Evolutionary conservation across 2,329 filamentous ascomycete genomes (phyloP), one percentile per base, ranked within the genome.

Genomic region (Xylariomycetidae sp.): DNA sequence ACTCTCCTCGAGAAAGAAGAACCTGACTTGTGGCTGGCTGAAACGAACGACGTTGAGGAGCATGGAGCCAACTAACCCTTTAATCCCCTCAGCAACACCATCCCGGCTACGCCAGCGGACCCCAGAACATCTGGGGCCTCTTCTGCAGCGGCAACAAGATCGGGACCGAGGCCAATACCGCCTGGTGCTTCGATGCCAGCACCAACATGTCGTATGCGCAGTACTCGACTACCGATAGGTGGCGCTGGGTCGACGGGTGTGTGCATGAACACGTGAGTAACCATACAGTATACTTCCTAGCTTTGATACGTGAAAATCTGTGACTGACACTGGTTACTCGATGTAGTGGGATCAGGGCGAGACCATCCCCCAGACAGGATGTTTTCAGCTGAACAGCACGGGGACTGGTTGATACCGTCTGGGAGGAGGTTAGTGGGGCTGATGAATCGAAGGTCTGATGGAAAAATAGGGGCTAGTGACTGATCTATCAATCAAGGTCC

Each of bases 171-270:
- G 14, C 38, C 14, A 51, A 33, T 39, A 61, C 58, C 1, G 37
- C 33, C 6, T 63, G 58, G 59, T 63, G 58, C 40, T 62, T 63
- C 35, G 58, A 61, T 33, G 53, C 57, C 14, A 51, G 49, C 42
- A 61, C 58, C 14, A 62, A 61, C 45, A 64, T 64, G 61, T 62
- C 59, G 30, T 64, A 62, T 29, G 61, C 61, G 3, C 47, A 41
- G 37, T 64, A 64, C 45, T 56, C 54, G 18, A 56, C 49, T 2
- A 55, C 50, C 3, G 61, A 64, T 39, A 37, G 59, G 31, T 64
- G 61, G 61, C 49, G 46, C n/a, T 64, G 61, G 61, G 48, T 64
- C 20, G 59, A 49, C 28, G 61, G 61, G 2, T 64, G 61, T 27
- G 59, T 64, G 25, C 59, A 64, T 29, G 61, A 63, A 42, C 60